Percentiles rank a stretch among this genome's conserved stretches.
Conservation (phyloP, 371 early-diverging fungal genomes). For the Mucor indicus region DNA sequence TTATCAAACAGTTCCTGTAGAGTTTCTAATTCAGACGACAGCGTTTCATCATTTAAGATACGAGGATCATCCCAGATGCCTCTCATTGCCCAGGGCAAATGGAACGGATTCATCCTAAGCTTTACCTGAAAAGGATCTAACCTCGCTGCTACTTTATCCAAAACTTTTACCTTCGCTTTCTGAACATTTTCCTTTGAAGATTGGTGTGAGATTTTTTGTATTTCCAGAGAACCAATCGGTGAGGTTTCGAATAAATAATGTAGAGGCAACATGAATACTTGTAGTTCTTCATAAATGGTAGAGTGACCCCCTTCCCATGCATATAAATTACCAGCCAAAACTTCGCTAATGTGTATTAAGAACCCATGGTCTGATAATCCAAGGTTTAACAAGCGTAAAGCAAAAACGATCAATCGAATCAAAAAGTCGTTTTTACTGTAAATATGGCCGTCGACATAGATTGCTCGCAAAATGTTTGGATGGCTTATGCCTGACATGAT, state of each 20-base stretch:
- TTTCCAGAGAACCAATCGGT: constrained; percentile 16
- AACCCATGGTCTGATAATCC: constrained; percentile 85
- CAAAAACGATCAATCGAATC: constrained; percentile 79
- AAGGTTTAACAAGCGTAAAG: constrained; percentile 76
- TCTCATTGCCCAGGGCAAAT: constrained; percentile 88
- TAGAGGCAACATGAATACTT: constrained; percentile 71
- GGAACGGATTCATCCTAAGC: constrained; percentile 73
- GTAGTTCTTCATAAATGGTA: constrained; percentile 83
- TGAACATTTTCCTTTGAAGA: background rate
- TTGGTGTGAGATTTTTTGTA: background rate
- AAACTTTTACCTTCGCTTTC: background rate
- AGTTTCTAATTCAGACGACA: constrained; percentile 58
- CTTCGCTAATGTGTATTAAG: constrained; percentile 78
- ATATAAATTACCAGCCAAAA: constrained; percentile 82
- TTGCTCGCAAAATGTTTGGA: constrained; percentile 82
- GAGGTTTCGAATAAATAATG: constrained; percentile 35
- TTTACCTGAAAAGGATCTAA: constrained; percentile 49
- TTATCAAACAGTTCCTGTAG: constrained; percentile 61
- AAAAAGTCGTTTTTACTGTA: constrained; percentile 78
- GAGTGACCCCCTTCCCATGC: constrained; percentile 86
- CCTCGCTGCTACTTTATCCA: constrained; percentile 15
- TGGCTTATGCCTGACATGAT: constrained; percentile 81
- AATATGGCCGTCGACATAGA: constrained; percentile 81
- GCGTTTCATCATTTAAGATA: constrained; percentile 44
- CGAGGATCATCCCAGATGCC: constrained; percentile 67